Conservation (phyloP, 805 yeast genomes). For the Candida broadrunensis region DNA sequence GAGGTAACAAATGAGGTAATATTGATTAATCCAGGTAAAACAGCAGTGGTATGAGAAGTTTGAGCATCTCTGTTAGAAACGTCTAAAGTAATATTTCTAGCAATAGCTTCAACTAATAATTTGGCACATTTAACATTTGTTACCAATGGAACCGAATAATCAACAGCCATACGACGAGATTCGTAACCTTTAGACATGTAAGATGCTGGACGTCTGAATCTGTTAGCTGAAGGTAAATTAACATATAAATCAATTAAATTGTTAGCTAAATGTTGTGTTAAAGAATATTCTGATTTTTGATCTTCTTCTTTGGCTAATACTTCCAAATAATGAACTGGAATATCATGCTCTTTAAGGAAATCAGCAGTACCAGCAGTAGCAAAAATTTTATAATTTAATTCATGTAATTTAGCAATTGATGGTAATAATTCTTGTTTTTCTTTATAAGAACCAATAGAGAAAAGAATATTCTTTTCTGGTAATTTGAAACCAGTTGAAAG, state of each 20-base stretch:
- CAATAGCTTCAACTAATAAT: constrained; percentile 88
- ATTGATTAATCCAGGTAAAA: constrained; percentile 84
- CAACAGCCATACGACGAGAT: constrained; percentile 99
- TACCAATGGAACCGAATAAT: constrained; percentile 94
- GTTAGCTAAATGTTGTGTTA: constrained; percentile 94
- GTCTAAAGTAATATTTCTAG: constrained; percentile 65
- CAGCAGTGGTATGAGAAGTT: constrained; percentile 79
- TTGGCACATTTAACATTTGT: constrained; percentile 98
- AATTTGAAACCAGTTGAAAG: constrained; percentile 92
- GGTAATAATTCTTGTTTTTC: constrained; percentile 95
- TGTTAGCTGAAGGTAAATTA: constrained; percentile 93
- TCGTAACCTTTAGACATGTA: constrained; percentile 96
- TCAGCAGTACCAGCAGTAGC: constrained; percentile 99
- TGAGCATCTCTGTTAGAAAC: constrained; percentile 82
- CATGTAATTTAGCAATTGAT: constrained; percentile 72
- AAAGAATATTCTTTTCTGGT: constrained; percentile 90
- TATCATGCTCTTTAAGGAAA: constrained; percentile 89
- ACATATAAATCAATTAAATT: constrained; percentile 94
- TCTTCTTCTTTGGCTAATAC: constrained; percentile 70
- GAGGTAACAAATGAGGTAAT: constrained; percentile 77
- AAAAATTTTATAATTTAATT: constrained; percentile 84
- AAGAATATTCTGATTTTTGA: constrained; percentile 89
- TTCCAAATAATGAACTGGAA: constrained; percentile 94
- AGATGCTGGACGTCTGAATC: constrained; percentile 98
- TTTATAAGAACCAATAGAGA: constrained; percentile 94